phyloP scores from a whole-genome alignment of 2,329 filamentous ascomycete species.

The Aspergillus jensenii region DNA sequence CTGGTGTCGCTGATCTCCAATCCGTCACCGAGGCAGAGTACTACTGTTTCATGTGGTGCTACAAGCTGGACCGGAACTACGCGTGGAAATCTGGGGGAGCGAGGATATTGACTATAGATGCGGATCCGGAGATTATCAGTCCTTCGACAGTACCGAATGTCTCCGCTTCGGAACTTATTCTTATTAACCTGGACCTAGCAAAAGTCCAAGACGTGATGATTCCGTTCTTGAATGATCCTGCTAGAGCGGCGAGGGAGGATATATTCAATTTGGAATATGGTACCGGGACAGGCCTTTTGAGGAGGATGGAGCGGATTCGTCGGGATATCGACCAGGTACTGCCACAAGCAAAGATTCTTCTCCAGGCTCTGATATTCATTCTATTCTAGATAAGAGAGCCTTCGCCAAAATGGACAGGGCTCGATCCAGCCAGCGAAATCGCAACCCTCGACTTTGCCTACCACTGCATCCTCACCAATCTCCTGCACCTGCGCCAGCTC shows the following conservation, averaged over 20 bases:
- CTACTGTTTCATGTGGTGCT: conserved; percentile 25
- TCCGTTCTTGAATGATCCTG: conserved; percentile 4
- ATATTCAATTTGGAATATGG: background rate
- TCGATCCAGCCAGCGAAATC: conserved; percentile 19
- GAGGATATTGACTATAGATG: background rate
- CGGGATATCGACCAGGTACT: background rate
- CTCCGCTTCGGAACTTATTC: conserved; percentile 11
- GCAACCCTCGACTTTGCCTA: conserved; percentile 21
- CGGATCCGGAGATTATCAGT: conserved; percentile 2
- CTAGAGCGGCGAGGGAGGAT: background rate
- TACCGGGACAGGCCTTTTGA: background rate
- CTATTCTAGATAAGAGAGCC: conserved; percentile 11
- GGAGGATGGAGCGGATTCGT: background rate
- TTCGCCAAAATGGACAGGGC: conserved; percentile 18
- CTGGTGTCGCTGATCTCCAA: background rate
- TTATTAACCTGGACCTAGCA: conserved; percentile 19
- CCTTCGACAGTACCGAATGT: background rate
- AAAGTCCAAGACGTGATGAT: conserved; percentile 20
- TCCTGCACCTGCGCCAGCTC: conserved; percentile 19
- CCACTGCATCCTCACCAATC: conserved; percentile 21
- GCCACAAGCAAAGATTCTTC: background rate
- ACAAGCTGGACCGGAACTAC: conserved; percentile 23
- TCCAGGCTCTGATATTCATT: background rate
- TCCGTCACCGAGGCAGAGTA: conserved; percentile 18
- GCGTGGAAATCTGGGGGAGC: conserved; percentile 19